Evolutionary conservation across 2,329 filamentous ascomycete genomes (phyloP).

Genomic region (Escovopsis sp.): DNA sequence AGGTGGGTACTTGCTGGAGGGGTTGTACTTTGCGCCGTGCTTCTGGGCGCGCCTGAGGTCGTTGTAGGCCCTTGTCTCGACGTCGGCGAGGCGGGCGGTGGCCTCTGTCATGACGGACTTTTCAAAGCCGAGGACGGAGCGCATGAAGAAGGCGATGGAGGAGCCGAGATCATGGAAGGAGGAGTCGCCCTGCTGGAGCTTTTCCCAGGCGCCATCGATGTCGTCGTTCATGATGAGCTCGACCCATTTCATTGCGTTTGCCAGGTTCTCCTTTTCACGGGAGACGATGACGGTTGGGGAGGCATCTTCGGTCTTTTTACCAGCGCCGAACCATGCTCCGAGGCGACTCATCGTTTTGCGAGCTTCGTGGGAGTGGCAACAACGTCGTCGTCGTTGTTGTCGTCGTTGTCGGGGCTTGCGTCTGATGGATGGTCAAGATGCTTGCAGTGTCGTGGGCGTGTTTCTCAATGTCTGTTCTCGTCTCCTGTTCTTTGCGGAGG

Average conservation of each 20-base stretch:
- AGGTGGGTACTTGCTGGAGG: slow-evolving; percentile 50
- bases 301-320: slow-evolving; percentile 13
- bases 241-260: slow-evolving; percentile 47
- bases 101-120: slow-evolving; percentile 83
- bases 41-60: slow-evolving; percentile 64
- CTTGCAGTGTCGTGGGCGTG: too few relatives aligned
- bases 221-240: slow-evolving; percentile 77
- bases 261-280: slow-evolving; percentile 37
- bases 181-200: slow-evolving; percentile 56
- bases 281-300: slow-evolving; percentile 15
- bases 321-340: slow-evolving; percentile 34
- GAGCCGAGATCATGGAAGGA: slow-evolving; percentile 79
- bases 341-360: slow-evolving; percentile 29
- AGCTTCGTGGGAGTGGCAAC: too few relatives aligned
- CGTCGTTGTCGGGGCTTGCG: too few relatives aligned
- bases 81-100: slow-evolving; percentile 51
- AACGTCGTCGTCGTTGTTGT: too few relatives aligned
- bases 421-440: too few relatives aligned
- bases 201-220: slow-evolving; percentile 65
- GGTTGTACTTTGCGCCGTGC: slow-evolving; percentile 26
- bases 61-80: slow-evolving; percentile 60
- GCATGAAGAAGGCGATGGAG: slow-evolving; percentile 70
- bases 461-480: too few relatives aligned
- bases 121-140: slow-evolving; percentile 78
- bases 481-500: too few relatives aligned